Base-by-base conservation (phyloP, 1,139 yeast species). In the Casaregolazyma suthepensis region DNA sequence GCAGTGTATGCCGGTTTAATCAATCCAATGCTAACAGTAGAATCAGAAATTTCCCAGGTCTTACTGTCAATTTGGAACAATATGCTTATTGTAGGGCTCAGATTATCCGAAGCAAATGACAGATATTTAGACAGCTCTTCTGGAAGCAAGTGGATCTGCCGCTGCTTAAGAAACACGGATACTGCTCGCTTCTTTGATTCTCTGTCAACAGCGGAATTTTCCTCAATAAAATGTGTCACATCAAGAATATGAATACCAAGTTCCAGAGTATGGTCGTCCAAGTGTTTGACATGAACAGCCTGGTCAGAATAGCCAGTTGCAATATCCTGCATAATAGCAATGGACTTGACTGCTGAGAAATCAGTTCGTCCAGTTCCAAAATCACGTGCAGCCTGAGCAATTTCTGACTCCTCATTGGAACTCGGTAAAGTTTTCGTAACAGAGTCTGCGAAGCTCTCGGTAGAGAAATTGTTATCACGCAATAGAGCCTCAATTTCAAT, bases 181-280 rank as follows among this genome's bases (percentile, higher is more conserved):
- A 93, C 82, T 1, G 95, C 89, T 67, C 98, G 81, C 72, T 89
- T 90, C 70, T 89, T 87, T 1, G 96, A 87, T 67, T 93, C 91
- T 57, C 94, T 83, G 65, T 93, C 99, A 57, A 93, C 74, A 2
- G 81, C 73, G 0, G 96, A 83, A 15, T 90, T 93, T 37, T 81
- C 82, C 60, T 78, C 81, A 53, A 91, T 72, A 63, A 75, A 88
- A 55, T 82, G 82, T 5, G 94, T 77, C 13, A 87, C 82, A 71
- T 93, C 99, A 23, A 87, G 77, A 47, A 85, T 81, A 68, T 93
- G 98, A 66, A 88, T 84, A 15, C 90, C 91, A 15, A 80, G 64
- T 64, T 87, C 94, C 57, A 86, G 79, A 61, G 80, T 81, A 26
- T 82, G 78, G 53, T 79, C 76, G 10, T 79, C 75, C 45, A 79